Conservation (phyloP, 23 red algal genomes). For the Gracilaria gracilis region DNA sequence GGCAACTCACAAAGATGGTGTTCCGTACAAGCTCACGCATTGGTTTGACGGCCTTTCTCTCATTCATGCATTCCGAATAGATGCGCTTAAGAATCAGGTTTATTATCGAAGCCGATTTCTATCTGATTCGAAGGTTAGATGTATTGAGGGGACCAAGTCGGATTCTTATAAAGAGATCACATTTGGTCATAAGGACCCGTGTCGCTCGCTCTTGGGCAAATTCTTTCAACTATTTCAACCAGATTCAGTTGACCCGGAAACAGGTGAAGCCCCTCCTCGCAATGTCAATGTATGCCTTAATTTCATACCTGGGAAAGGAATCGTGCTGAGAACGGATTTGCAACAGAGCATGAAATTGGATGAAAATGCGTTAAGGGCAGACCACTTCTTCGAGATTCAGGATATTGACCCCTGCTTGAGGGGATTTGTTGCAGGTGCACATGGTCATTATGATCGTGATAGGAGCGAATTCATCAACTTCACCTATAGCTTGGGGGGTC, state of each 20-base stretch:
- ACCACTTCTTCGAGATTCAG: conserved; percentile 47
- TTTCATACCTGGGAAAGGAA: conserved; percentile 1
- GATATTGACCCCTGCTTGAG: not conserved
- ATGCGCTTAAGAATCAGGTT: conserved; percentile 5
- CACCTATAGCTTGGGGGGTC: conserved; percentile 21
- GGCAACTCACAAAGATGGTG: conserved; percentile 20
- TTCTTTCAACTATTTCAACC: conserved; percentile 27
- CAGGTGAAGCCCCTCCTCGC: not conserved
- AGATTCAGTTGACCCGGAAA: conserved; percentile 28
- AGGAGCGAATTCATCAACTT: conserved; percentile 67
- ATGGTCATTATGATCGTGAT: conserved; percentile 25
- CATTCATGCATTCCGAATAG: conserved; percentile 49
- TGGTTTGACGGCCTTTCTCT: conserved; percentile 68
- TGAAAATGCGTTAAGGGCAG: conserved; percentile 6
- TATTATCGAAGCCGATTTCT: conserved; percentile 47
- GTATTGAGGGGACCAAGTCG: not conserved
- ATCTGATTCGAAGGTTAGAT: not conserved
- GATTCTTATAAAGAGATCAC: not conserved
- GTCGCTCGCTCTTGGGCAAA: conserved; percentile 21
- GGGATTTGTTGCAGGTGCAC: conserved; percentile 38
- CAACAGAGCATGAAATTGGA: not conserved
- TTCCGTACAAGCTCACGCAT: conserved; percentile 35
- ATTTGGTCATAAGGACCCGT: conserved; percentile 37
- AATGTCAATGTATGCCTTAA: conserved; percentile 41
- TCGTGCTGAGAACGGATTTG: conserved; percentile 25